Percentiles rank a stretch among this genome's conserved stretches.
Conservation (phyloP, 164 flowering plant genomes). For the Berberis thunbergii region DNA sequence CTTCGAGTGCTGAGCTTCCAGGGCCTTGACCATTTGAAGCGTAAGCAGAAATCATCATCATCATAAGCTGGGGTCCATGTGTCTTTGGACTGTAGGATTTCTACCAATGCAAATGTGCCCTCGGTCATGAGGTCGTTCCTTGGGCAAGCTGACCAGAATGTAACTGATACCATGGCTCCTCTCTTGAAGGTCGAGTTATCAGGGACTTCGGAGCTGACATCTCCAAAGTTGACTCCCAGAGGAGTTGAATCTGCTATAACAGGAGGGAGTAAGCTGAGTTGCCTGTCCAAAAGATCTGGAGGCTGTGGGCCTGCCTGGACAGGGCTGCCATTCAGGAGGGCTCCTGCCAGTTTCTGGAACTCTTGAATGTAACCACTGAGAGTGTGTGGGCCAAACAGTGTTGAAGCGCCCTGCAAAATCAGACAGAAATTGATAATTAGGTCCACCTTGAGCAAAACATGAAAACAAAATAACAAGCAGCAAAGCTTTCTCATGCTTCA, state of each 20-base stretch:
- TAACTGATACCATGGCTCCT: conserved; percentile 55
- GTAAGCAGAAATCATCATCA: conserved; percentile 89
- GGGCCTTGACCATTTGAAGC: conserved; percentile 88
- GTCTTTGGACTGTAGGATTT: conserved; percentile 47
- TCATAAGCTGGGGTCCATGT: conserved; percentile 80
- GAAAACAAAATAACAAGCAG: not conserved
- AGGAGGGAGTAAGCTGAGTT: conserved; percentile 74
- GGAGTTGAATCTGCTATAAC: conserved; percentile 78
- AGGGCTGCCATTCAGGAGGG: conserved; percentile 41
- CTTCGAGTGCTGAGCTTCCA: conserved; percentile 61
- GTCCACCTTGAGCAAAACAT: not conserved
- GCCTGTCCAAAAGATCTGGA: conserved; percentile 79
- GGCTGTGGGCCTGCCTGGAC: conserved; percentile 65
- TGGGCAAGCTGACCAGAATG: conserved; percentile 92
- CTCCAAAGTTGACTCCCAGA: conserved; percentile 65
- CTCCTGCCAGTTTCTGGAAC: conserved; percentile 73
- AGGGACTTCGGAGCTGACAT: conserved; percentile 58
- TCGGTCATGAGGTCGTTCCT: conserved; percentile 95
- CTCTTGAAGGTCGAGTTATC: conserved; percentile 60
- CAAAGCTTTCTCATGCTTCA: no score
- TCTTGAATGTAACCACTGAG: conserved; percentile 90
- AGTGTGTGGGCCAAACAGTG: conserved; percentile 88
- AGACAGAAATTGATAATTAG: not conserved
- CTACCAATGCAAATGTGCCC: conserved; percentile 89
- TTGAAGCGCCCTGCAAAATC: conserved; percentile 78